Base-by-base conservation (phyloP, 2,329 filamentous ascomycete species). In the Dactylellina haptotyla region DNA sequence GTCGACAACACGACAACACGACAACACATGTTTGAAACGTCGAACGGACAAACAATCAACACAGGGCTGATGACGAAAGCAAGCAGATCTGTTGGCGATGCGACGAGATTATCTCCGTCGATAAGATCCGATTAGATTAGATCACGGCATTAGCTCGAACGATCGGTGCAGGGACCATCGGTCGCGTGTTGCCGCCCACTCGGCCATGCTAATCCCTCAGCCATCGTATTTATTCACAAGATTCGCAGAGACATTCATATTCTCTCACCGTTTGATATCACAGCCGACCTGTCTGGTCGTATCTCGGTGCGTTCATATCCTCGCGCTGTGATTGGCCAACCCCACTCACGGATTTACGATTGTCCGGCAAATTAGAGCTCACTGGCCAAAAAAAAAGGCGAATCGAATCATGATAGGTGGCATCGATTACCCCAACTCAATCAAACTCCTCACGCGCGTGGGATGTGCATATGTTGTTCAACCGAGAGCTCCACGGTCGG, bases 121-220 rank as follows among this genome's bases (percentile, higher is more conserved):
- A 70, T 70, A 62, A 64, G 67, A 72, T 72, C 25, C 25, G 67
- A 72, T 71, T 64, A 71, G 66, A 71, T 71, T 58, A 59, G 25
- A 51, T 51, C 43, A 20, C 45, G 39, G 18, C 41, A 34, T 16
- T 43, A n/a, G n/a, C n/a, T n/a, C 39, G 6, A 45, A 20, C 14
- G 18, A 45, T 20, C n/a, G 6, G 16, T 8, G 41, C 41, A 45
- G 9, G 16, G 41, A 45, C 41, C 41, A 45, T 45, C n/a, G 32
- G 32, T 34, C 32, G 32, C 32, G 32, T 34, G 32, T 34, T 34
- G 32, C 32, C 14, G n/a, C n/a, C n/a, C n/a, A n/a, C n/a, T n/a
- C n/a, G n/a, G n/a, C n/a, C n/a, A n/a, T n/a, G n/a, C n/a, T n/a
- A n/a, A n/a, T n/a, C n/a, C n/a, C n/a, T n/a, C n/a, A n/a, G n/a